Evolutionary conservation across 164 flowering plant genomes (phyloP).

Genomic region (Nelumbo lutea): DNA sequence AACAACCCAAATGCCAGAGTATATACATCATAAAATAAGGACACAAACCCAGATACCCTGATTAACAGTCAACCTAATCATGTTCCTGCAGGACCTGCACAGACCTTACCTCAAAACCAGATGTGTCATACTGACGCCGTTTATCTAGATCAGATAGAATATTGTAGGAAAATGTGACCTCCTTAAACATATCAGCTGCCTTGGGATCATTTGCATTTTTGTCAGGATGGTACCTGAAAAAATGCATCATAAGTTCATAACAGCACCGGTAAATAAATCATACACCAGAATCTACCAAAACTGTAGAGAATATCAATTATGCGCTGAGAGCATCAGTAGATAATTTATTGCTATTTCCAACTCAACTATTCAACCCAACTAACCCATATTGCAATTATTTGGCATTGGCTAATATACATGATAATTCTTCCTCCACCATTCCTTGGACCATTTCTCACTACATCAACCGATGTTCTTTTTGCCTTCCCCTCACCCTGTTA

Average conservation of each 20-base stretch:
- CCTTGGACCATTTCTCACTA: too few species aligned
- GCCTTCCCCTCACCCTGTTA: too few species aligned
- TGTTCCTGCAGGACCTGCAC: not conserved
- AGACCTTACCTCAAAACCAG: conserved; percentile 84
- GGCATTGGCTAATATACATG: too few species aligned
- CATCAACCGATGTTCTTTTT: too few species aligned
- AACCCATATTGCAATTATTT: too few species aligned
- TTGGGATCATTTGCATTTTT: conserved; percentile 94
- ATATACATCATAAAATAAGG: not conserved
- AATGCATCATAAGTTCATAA: not conserved
- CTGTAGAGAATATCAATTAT: not conserved
- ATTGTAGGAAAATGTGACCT: conserved; percentile 81
- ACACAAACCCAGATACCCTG: too few species aligned
- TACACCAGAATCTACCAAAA: not conserved
- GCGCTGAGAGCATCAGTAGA: not conserved
- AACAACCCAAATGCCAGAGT: not conserved
- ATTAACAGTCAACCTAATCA: not conserved
- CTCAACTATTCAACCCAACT: too few species aligned
- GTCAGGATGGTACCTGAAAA: conserved; percentile 94
- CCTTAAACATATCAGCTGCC: conserved; percentile 92
- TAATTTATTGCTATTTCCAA: not conserved
- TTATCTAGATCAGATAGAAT: conserved; percentile 86
- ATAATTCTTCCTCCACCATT: too few species aligned
- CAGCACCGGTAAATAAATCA: not conserved
- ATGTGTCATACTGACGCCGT: conserved; percentile 78